Evolutionary conservation across 345 rosid genomes (phyloP), one percentile per base, ranked within the genome.

Genomic region (Acer yangbiense): DNA sequence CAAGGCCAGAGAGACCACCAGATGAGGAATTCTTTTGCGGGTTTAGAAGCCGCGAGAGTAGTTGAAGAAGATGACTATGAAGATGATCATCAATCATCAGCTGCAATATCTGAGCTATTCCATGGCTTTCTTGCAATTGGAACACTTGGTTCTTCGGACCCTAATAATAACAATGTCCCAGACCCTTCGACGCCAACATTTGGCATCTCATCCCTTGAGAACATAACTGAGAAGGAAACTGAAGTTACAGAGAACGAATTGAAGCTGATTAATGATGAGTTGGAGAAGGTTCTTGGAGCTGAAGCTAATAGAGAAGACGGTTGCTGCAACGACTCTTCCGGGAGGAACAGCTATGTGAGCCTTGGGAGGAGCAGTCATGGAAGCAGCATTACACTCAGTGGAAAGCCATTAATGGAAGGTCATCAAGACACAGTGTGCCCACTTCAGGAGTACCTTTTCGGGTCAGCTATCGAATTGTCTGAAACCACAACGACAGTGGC

Each of bases 61-160:
- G 64, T 20, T 21, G 64, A 60, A 60, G 92, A 85, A 79, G 88
- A 86, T 71, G 85, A 74, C 46, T 89, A 86, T 27, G 74, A 86
- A 10, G 84, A 81, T 46, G 92, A 87, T 35, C 39, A 35, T 62
- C 88, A 88, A 67, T 74, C 87, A 20, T 72, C 88, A 48, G 79
- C 86, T 68, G 88, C 84, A 63, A 83, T 83, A 50, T 83, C 93
- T 61, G 92, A 90, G 76, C 81, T 89, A 69, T 93, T 93, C 83
- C 90, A 91, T 54, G 97, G 97, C 27, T 93, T 93, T 77, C 94
- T 91, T 63, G 92, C 97, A 16, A 93, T 91, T 18, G 95, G 97
- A 0, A 91, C 95, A 64, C 84, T 93, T 58, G 97, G 95, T 68
- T 87, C 88, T 10, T 87, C 88, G 10, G 93, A 92, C 61, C 79